These are phyloP conservation scores for Prunella vulgaris DNA, from an alignment of 257 asterid genomes.

Conservation along the genomic window DNA sequence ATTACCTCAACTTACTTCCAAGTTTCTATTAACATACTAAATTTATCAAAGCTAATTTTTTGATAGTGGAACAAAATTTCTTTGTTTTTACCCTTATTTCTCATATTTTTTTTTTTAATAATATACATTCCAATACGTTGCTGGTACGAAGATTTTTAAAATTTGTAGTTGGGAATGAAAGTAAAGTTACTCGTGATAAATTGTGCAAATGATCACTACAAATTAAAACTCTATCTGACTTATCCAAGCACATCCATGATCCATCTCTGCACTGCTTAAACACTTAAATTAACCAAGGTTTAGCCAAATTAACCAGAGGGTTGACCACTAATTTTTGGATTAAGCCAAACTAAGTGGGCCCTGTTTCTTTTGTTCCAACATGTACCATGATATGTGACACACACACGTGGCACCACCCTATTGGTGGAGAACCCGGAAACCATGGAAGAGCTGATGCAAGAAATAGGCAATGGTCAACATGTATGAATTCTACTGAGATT, in stretches of 20 bases:
- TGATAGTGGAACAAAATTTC: no score
- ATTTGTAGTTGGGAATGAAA: no score
- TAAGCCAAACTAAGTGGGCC: conserved; percentile 32
- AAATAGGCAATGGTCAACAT: conserved; percentile 43
- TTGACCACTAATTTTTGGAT: conserved; percentile 36
- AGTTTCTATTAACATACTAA: no score
- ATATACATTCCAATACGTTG: no score
- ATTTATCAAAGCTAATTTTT: no score
- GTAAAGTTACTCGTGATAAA: no score
- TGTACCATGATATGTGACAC: conserved; percentile 39
- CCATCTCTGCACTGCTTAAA: background rate
- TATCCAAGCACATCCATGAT: conserved; percentile 11
- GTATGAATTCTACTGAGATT: conserved; percentile 25
- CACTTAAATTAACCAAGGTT: conserved; percentile 18
- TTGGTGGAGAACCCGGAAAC: conserved; percentile 27
- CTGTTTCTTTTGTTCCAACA: conserved; percentile 60
- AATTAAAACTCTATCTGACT: no score
- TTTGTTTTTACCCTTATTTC: no score
- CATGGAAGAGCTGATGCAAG: conserved; percentile 23
- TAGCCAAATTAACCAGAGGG: conserved; percentile 43
- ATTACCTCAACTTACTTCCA: no score
- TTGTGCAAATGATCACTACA: no score
- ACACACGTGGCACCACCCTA: conserved; percentile 14
- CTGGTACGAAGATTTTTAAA: no score
- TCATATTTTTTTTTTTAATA: no score